These are phyloP conservation scores for Solanum chilense DNA, from an alignment of 257 asterid species.

Conservation along the genomic window DNA sequence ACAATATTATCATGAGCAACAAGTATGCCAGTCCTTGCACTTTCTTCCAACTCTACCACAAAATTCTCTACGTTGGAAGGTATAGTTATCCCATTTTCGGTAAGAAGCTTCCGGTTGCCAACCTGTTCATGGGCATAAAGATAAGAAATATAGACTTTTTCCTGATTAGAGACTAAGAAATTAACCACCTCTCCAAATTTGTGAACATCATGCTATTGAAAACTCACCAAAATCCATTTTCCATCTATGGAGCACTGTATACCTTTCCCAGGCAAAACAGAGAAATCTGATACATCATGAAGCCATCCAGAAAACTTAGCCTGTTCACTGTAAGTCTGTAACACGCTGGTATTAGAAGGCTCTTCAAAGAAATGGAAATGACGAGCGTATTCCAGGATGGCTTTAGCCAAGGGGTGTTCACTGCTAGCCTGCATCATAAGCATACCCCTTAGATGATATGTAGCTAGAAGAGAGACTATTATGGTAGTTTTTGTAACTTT, in stretches of 20 bases:
- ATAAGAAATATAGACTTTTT: neutral
- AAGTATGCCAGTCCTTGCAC: slow-evolving; percentile 84
- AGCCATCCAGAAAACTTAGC: slow-evolving; percentile 79
- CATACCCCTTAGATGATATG: neutral
- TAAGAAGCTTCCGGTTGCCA: slow-evolving; percentile 83
- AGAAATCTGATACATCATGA: slow-evolving; percentile 60
- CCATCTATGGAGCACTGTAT: slow-evolving; percentile 69
- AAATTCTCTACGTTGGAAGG: slow-evolving; percentile 55
- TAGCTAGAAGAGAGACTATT: neutral
- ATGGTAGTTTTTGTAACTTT: neutral
- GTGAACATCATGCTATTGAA: neutral
- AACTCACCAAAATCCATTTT: slow-evolving; percentile 70
- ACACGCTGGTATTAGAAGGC: slow-evolving; percentile 25
- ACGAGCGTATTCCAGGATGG: slow-evolving; percentile 80
- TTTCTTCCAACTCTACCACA: slow-evolving; percentile 82
- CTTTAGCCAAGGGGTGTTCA: slow-evolving; percentile 92
- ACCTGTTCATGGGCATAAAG: slow-evolving; percentile 31
- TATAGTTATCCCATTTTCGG: slow-evolving; percentile 42
- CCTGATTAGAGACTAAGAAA: neutral
- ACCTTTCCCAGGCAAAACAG: slow-evolving; percentile 89
- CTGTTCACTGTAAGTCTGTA: slow-evolving; percentile 23
- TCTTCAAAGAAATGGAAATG: slow-evolving; percentile 93
- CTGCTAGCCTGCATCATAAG: slow-evolving; percentile 68
- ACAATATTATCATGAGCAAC: slow-evolving; percentile 48
- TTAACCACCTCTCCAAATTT: neutral